phyloP scores from a whole-genome alignment of 2,329 filamentous ascomycete species.

The Cytospora piceae region DNA sequence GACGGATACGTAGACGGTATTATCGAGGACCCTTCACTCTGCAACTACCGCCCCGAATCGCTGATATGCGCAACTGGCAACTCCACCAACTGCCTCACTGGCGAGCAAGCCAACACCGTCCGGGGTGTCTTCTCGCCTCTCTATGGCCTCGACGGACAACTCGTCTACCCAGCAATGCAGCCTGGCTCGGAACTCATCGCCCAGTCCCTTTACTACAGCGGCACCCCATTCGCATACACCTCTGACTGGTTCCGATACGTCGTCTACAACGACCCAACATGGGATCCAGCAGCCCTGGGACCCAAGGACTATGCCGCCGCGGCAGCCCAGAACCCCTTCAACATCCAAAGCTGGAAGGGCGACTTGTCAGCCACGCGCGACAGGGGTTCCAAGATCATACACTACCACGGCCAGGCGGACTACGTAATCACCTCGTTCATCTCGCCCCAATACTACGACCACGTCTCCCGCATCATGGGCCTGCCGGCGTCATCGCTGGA shows the following conservation, averaged over 20 bases:
- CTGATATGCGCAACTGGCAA: slow-evolving; percentile 33
- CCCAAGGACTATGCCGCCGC: slow-evolving; percentile 41
- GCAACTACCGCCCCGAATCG: slow-evolving; percentile 45
- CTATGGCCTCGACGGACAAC: slow-evolving; percentile 44
- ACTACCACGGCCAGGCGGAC: slow-evolving; percentile 50
- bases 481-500: slow-evolving; percentile 41
- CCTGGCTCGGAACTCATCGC: slow-evolving; percentile 51
- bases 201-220: slow-evolving; percentile 43
- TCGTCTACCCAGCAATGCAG: slow-evolving; percentile 55
- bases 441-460: slow-evolving; percentile 52
- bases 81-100: slow-evolving; percentile 40
- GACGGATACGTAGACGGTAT: slow-evolving; percentile 56
- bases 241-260: slow-evolving; percentile 54
- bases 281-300: slow-evolving; percentile 44
- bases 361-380: slow-evolving; percentile 42
- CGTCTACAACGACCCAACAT: slow-evolving; percentile 50
- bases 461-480: slow-evolving; percentile 49
- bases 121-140: slow-evolving; percentile 22
- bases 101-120: slow-evolving; percentile 36
- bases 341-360: slow-evolving; percentile 39
- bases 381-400: slow-evolving; percentile 49
- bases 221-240: slow-evolving; percentile 47
- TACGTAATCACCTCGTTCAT: slow-evolving; percentile 49
- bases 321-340: slow-evolving; percentile 32
- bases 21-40: slow-evolving; percentile 50